Evolutionary conservation across 176 grass and related monocot genomes (phyloP), one percentile per base, ranked within the genome.

Genomic region (Zoysia japonica): DNA sequence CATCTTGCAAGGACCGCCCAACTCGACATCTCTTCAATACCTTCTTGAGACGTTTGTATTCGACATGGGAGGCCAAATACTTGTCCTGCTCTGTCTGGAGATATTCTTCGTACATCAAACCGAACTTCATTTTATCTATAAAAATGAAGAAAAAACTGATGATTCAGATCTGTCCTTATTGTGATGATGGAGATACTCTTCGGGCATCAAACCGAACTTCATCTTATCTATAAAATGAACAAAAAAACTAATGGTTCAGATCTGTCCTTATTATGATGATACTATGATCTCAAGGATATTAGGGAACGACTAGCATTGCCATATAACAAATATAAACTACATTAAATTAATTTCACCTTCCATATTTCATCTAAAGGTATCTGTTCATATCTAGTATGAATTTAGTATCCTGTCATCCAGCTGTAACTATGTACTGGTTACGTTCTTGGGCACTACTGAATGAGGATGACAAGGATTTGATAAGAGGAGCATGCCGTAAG

Each of bases 31-130:
- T 84, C 88, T 93, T 93, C 79, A 93, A 56, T 20, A 93, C 88
- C 75, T 90, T 93, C 71, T 93, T 93, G 17, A 93, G 87, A 51
- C 82, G 87, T 78, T 90, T 93, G 70, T 93, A 93, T 77, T 93
- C 82, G 16, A 93, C 78, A 68, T 77, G 88, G 20, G 88, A 90
- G 82, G 72, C 70, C 66, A 93, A 75, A 81, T 85, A 93, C 54
- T 69, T 70, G 41, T 88, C 82, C 83, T 90, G 91, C 79, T 93
- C 88, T 56, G 36, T 82, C 16, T 80, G 83, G 19, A 90, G 91
- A 77, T 93, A 93, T 13, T 85, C 85, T 40, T 89, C 80, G 16
- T 85, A 93, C 52, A 84, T 90, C 16, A 80, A 66, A 52, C 91
- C 91, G 59, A 93, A 93, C 70, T 93, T 93, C 91, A 93, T 93